A percentile compares a stretch with the other conserved stretches of the same genome.
Evolutionary conservation across 495 filamentous ascomycete species (phyloP).

Genomic region (Friedmanniomyces endolithicus): DNA sequence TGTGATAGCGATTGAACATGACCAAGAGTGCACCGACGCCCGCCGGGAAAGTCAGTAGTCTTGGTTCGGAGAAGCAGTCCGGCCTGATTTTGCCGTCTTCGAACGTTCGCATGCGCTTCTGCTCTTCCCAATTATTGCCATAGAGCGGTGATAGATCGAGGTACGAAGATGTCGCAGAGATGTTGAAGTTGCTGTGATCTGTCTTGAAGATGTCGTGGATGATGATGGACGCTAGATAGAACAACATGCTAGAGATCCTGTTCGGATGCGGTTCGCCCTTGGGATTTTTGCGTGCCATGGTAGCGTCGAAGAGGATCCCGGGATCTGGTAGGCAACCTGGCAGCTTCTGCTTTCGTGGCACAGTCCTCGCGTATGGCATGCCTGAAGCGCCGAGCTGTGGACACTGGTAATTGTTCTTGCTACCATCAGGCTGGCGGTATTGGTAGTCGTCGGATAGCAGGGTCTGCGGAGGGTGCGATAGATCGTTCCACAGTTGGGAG

Average conservation of each 20-base stretch:
- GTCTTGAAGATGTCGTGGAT: conserved; percentile 69
- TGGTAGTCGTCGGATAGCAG: conserved; percentile 42
- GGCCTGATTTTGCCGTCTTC: conserved; percentile 74
- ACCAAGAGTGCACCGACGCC: conserved; percentile 62
- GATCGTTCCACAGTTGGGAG: conserved; percentile 51
- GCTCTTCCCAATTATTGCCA: conserved; percentile 66
- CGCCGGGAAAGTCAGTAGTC: conserved; percentile 69
- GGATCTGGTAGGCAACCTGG: conserved; percentile 62
- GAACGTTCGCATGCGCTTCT: conserved; percentile 62
- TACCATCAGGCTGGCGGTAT: conserved; percentile 60
- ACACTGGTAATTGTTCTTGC: conserved; percentile 50
- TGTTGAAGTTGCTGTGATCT: conserved; percentile 41
- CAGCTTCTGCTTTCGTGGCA: conserved; percentile 49
- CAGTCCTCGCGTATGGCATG: conserved; percentile 60
- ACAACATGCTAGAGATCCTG: conserved; percentile 75
- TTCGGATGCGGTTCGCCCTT: conserved; percentile 51
- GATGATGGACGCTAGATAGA: conserved; percentile 81
- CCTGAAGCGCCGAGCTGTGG: conserved; percentile 54
- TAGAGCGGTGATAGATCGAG: conserved; percentile 78
- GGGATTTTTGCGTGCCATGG: conserved; percentile 50
- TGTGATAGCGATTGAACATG: conserved; percentile 48
- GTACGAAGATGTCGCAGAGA: conserved; percentile 68
- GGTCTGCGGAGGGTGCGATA: conserved; percentile 55
- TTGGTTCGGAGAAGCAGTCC: conserved; percentile 66
- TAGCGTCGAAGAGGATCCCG: conserved; percentile 60